Evolutionary conservation across 2,329 filamentous ascomycete species (phyloP).

Genomic region (Alternaria arbusti): DNA sequence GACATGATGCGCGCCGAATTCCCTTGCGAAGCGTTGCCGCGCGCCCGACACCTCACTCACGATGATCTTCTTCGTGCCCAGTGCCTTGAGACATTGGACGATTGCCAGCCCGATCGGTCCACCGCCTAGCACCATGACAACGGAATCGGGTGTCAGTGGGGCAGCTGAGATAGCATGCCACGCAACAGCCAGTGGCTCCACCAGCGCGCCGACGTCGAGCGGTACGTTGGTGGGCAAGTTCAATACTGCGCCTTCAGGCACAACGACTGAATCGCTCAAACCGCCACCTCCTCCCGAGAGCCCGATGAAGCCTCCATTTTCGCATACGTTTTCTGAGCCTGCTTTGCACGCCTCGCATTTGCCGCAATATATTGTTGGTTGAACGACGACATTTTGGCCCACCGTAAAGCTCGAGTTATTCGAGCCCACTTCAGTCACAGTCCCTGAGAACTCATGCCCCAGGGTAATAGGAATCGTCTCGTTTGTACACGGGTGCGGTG

Average conservation of each 20-base stretch:
- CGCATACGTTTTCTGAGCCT: constrained; percentile 64
- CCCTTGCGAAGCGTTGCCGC: constrained; percentile 58
- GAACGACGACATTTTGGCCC: constrained; percentile 64
- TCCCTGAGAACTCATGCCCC: constrained; percentile 70
- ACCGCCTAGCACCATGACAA: constrained; percentile 64
- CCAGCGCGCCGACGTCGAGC: constrained; percentile 62
- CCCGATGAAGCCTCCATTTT: constrained; percentile 61
- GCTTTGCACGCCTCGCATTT: constrained; percentile 62
- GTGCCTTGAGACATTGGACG: constrained; percentile 63
- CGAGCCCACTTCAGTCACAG: constrained; percentile 64
- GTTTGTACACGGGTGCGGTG: constrained; percentile 64
- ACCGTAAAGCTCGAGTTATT: constrained; percentile 56
- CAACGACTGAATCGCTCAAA: constrained; percentile 61
- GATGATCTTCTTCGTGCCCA: constrained; percentile 62
- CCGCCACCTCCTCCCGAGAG: constrained; percentile 61
- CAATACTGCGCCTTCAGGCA: constrained; percentile 58
- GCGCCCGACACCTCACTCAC: constrained; percentile 62
- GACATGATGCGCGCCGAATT: constrained; percentile 63
- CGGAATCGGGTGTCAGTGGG: constrained; percentile 54
- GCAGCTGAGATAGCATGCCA: constrained; percentile 67
- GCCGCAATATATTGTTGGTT: constrained; percentile 66
- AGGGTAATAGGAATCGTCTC: constrained; percentile 65
- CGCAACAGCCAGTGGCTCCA: constrained; percentile 68
- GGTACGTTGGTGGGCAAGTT: constrained; percentile 60
- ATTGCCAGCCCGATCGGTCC: constrained; percentile 69